Evolutionary conservation across 768 basidiomycete species (phyloP).

Genomic region (Boletus reticulatus): DNA sequence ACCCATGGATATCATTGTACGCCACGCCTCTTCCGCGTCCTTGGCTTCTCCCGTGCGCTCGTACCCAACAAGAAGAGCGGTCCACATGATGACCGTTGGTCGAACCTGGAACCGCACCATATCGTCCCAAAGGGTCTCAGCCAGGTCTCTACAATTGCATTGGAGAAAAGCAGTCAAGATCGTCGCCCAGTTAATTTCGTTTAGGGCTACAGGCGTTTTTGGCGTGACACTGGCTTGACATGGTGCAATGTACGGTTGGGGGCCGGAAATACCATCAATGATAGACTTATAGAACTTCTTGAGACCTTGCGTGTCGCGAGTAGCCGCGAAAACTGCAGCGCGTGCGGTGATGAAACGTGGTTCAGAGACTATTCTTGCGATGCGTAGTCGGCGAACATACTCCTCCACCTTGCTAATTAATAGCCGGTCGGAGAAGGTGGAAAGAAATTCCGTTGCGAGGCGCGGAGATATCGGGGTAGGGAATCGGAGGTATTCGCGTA

Average conservation of each 20-base stretch:
- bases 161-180: conserved; percentile 67
- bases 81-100: conserved; percentile 67
- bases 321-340: conserved; percentile 43
- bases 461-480: conserved; percentile 35
- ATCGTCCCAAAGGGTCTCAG: conserved; percentile 67
- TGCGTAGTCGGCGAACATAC: conserved; percentile 48
- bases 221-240: conserved; percentile 36
- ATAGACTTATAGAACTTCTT: conserved; percentile 51
- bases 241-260: conserved; percentile 54
- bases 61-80: conserved; percentile 64
- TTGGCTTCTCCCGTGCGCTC: conserved; percentile 47
- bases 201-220: conserved; percentile 47
- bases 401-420: conserved; percentile 41
- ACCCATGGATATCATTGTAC: conserved; percentile 54
- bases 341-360: conserved; percentile 50
- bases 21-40: conserved; percentile 61
- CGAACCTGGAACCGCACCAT: conserved; percentile 46
- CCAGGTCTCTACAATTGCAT: conserved; percentile 53
- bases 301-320: conserved; percentile 33
- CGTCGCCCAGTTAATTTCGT: conserved; percentile 58
- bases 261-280: conserved; percentile 47
- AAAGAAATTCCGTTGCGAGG: conserved; percentile 40
- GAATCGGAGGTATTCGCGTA: conserved; percentile 42
- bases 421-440: conserved; percentile 33
- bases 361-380: conserved; percentile 51